Conservation (phyloP, 192 early-diverging fungal species). For the Backusella morwellensis region DNA sequence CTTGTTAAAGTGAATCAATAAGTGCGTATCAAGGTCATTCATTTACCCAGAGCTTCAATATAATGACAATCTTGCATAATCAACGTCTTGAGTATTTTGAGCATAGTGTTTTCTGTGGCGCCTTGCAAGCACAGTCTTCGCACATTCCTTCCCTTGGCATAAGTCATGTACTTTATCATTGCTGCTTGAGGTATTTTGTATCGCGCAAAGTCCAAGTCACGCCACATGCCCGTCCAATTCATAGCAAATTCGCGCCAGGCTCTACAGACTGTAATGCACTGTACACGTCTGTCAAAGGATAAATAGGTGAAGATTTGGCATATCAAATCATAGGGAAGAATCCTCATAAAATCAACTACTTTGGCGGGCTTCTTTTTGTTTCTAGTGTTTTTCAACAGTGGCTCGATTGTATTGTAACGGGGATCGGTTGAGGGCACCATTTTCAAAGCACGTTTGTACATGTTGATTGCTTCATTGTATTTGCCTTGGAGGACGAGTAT, state of each 20-base stretch:
- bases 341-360: slow-evolving; percentile 2
- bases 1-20: too few species aligned
- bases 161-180: not conserved
- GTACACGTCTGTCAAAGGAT: not conserved
- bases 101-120: not conserved
- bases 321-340: slow-evolving; percentile 9
- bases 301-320: slow-evolving; percentile 1
- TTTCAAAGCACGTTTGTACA: not conserved
- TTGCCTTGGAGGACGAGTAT: not conserved
- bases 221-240: slow-evolving; percentile 16
- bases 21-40: too few species aligned
- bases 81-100: not conserved
- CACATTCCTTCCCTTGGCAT: slow-evolving; percentile 7
- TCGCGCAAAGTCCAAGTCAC: slow-evolving; percentile 7
- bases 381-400: not conserved
- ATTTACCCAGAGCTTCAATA: slow-evolving; percentile 10
- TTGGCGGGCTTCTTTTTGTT: not conserved
- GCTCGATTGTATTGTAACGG: not conserved
- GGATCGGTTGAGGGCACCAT: not conserved
- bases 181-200: not conserved
- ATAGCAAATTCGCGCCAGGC: slow-evolving; percentile 12
- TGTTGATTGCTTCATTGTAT: not conserved
- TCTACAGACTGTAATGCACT: not conserved
- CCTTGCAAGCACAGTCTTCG: not conserved
- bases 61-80: slow-evolving; percentile 6